Evolutionary conservation across 2,329 filamentous ascomycete genomes (phyloP).

Genomic region (Aspergillus sp.): DNA sequence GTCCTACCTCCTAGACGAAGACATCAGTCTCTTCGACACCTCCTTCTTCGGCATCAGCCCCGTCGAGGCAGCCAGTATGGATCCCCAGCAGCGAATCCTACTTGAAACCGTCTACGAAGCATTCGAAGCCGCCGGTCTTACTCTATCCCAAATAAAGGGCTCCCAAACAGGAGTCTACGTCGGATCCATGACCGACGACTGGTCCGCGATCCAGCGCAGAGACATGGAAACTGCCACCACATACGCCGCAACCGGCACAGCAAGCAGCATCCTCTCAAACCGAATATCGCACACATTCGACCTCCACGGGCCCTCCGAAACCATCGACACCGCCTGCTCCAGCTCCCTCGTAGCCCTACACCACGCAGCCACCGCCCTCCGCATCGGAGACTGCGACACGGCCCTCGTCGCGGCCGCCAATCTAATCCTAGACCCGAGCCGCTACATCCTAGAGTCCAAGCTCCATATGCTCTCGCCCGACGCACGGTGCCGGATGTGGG

Average conservation of each 20-base stretch:
- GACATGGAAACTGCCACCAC: not conserved
- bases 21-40: conserved; percentile 18
- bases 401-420: conserved; percentile 25
- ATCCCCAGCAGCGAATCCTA: conserved; percentile 28
- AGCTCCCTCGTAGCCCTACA: conserved; percentile 40
- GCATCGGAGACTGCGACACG: conserved; percentile 15
- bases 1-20: not conserved
- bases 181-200: not conserved
- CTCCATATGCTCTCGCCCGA: conserved; percentile 34
- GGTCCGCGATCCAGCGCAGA: not conserved
- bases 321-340: conserved; percentile 39
- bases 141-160: not conserved
- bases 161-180: not conserved
- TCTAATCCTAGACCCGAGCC: conserved; percentile 14
- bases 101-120: conserved; percentile 26
- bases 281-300: conserved; percentile 38
- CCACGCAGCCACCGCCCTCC: conserved; percentile 30
- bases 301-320: conserved; percentile 31
- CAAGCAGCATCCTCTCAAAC: conserved; percentile 5
- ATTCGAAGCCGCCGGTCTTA: conserved; percentile 22
- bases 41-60: conserved; percentile 20
- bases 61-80: conserved; percentile 22
- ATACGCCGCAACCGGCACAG: not conserved
- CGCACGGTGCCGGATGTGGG: conserved; percentile 16
- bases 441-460: conserved; percentile 24